Evolutionary conservation across 176 grass and related monocot species (phyloP), one percentile per base, ranked within the genome.

Genomic region (Carex parvula): DNA sequence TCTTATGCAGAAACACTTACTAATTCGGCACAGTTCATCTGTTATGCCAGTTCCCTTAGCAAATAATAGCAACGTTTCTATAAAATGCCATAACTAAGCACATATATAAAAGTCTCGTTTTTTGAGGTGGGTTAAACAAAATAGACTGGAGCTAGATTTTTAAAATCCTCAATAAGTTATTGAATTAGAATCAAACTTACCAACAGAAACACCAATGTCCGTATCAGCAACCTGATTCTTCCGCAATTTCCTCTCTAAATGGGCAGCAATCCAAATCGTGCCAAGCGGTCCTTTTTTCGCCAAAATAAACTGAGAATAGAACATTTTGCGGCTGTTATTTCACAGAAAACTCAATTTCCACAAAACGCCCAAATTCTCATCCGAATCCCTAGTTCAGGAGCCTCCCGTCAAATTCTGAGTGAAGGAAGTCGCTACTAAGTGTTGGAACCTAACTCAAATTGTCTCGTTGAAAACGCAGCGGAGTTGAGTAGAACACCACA

Each of bases 241-340:
- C 55, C 97, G 89, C 67, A 99, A 86, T 83, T 99, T 99, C 57
- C 97, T 87, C 91, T 99, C 97, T 83, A 99, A 88, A 88, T 99
- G 97, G 16, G 97, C 97, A 3, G 97, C 97, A 63, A 99, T 99
- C 97, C 97, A 99, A 92, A 99, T 99, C 12, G 97, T 99, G 58
- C 97, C 97, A 20, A 99, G 97, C 1, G 97, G 97, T 7, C 97
- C 97, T 71, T 99, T 99, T 87, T 99, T 99, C 84, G 97, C 97
- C 93, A 99, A 91, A 64, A 99, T 99, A 91, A 99, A 99, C 97
- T 99, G 97, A 13, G 97, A 99, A 80, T 99, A 99, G 87, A 99
- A 99, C 97, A 99, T 99, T 20, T 94, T 78, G 87, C 84, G 55
- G 22, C 69, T 65, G 37, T 83, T 84, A 50, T 82, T 79, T 87